A percentile compares a stretch with the other conserved stretches of the same genome.
Conservation (phyloP, 2,329 filamentous ascomycete species). For the Aphanoascus verrucosus region DNA sequence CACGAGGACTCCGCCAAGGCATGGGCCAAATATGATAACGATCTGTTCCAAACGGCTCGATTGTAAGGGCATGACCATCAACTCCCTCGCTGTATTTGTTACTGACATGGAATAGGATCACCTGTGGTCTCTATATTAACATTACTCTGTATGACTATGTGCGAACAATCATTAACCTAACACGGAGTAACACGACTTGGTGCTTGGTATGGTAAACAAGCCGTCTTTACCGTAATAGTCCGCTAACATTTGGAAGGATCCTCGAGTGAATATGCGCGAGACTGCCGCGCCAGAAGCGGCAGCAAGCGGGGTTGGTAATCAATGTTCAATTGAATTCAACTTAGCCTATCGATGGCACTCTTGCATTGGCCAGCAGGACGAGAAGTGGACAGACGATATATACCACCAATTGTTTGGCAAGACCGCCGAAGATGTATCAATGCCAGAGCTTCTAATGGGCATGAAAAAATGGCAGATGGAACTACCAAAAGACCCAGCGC, state of each 20-base stretch:
- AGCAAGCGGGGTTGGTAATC: constrained; percentile 40
- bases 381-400: constrained; percentile 59
- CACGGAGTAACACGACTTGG: constrained; percentile 35
- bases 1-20: constrained; percentile 25
- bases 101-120: constrained; percentile 18
- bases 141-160: constrained; percentile 29
- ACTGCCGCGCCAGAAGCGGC: constrained; percentile 20
- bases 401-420: constrained; percentile 33
- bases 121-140: constrained; percentile 27
- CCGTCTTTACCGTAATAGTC: too few relatives aligned
- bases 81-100: neutral
- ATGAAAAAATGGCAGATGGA: constrained; percentile 48
- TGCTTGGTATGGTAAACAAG: constrained; percentile 24
- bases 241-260: constrained; percentile 23
- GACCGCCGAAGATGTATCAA: constrained; percentile 15
- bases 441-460: constrained; percentile 33
- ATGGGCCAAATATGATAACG: constrained; percentile 28
- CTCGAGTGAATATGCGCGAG: constrained; percentile 28
- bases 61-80: constrained; percentile 16
- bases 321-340: constrained; percentile 45
- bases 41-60: constrained; percentile 29
- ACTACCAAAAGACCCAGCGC: constrained; percentile 50
- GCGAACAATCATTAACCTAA: constrained; percentile 26
- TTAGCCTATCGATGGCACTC: constrained; percentile 50
- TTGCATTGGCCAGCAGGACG: constrained; percentile 56